Conservation (phyloP, 768 basidiomycete genomes). For the Plicaturopsis crispa region DNA sequence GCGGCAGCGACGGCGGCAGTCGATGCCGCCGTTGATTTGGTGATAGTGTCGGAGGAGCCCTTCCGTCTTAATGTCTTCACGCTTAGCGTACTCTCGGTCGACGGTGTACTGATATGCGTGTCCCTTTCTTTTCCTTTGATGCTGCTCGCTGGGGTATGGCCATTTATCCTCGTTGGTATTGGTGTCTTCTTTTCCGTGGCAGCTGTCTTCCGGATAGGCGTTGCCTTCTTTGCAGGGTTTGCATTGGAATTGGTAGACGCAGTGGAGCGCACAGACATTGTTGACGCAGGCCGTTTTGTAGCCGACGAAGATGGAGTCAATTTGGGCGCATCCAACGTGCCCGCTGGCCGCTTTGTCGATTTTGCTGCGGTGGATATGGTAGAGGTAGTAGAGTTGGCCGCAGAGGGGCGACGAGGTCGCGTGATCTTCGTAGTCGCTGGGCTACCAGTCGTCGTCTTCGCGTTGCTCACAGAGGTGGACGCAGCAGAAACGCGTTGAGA, state of each 20-base stretch:
- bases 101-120: not conserved
- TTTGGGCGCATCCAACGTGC: constrained; percentile 3
- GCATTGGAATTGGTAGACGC: constrained; percentile 14
- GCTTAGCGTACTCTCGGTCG: constrained; percentile 3
- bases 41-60: constrained; percentile 28
- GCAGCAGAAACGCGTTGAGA: constrained; percentile 21
- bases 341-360: constrained; percentile 7
- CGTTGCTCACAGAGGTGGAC: constrained; percentile 22
- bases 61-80: constrained; percentile 25
- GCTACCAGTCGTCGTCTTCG: constrained; percentile 17
- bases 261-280: constrained; percentile 20
- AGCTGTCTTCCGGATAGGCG: constrained; percentile 10
- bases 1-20: constrained; percentile 15
- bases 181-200: constrained; percentile 6
- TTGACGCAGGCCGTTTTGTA: constrained; percentile 16
- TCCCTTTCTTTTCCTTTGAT: constrained; percentile 4
- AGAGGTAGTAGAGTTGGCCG: no score
- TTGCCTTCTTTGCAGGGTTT: constrained; percentile 4
- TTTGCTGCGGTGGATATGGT: constrained; percentile 8
- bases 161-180: not conserved
- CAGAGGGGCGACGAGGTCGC: constrained; percentile 9
- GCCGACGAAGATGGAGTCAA: constrained; percentile 5
- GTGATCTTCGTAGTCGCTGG: constrained; percentile 5
- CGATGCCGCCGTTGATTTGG: constrained; percentile 11
- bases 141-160: constrained; percentile 3